phyloP scores from a whole-genome alignment of 305 asterid genomes.

The Ilex paraguariensis region DNA sequence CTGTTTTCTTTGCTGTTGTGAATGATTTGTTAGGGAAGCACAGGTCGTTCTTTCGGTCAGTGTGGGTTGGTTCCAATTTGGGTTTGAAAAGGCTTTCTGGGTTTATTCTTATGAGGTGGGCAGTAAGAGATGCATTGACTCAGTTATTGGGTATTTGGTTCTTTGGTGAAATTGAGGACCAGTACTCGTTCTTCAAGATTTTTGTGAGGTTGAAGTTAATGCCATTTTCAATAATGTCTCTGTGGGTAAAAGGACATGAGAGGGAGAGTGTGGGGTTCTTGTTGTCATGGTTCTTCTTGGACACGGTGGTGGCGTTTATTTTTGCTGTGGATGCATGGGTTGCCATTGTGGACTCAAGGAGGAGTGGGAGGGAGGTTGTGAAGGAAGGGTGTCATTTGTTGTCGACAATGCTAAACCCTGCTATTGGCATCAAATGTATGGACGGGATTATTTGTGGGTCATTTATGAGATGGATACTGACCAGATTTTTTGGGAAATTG shows the following conservation, averaged over 20 bases:
- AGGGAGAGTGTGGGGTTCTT: conserved; percentile 71
- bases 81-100: conserved; percentile 78
- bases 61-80: conserved; percentile 72
- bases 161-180: conserved; percentile 92
- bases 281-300: conserved; percentile 63
- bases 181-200: conserved; percentile 66
- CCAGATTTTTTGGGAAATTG: conserved; percentile 51
- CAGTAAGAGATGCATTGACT: conserved; percentile 80
- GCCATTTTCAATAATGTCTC: conserved; percentile 74
- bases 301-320: conserved; percentile 56
- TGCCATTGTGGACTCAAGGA: conserved; percentile 69
- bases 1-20: conserved; percentile 62
- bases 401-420: conserved; percentile 51
- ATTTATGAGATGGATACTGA: conserved; percentile 63
- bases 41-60: conserved; percentile 46
- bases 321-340: conserved; percentile 87
- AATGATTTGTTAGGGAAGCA: conserved; percentile 59
- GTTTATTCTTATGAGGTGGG: conserved; percentile 86
- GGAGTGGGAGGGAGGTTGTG: conserved; percentile 86
- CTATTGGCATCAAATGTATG: conserved; percentile 69
- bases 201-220: conserved; percentile 85
- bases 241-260: conserved; percentile 79
- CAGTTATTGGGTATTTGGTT: conserved; percentile 72
- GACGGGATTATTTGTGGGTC: conserved; percentile 75
- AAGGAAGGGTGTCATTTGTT: conserved; percentile 74